Evolutionary conservation across 1,139 yeast genomes (phyloP).

Genomic region (Yamadazyma dendronema): DNA sequence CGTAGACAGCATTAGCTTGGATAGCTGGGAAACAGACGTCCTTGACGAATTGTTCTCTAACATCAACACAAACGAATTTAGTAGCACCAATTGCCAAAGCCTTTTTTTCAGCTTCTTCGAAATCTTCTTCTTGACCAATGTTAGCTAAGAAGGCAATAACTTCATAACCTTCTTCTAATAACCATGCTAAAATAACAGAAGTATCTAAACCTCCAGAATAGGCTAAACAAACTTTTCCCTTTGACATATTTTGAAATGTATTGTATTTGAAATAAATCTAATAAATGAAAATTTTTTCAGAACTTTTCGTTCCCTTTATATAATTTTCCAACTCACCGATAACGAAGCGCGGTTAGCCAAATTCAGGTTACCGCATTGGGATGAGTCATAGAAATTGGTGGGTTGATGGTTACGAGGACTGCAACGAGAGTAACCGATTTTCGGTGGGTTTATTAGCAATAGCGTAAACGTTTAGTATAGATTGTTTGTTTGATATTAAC

Average conservation of each 20-base stretch:
- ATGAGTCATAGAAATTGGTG: slow-evolving; percentile 26
- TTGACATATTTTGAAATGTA: slow-evolving; percentile 80
- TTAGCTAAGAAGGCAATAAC: slow-evolving; percentile 97
- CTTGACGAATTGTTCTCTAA: slow-evolving; percentile 88
- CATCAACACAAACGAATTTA: slow-evolving; percentile 90
- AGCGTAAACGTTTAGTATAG: too few relatives aligned
- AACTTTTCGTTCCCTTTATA: slow-evolving; percentile 19
- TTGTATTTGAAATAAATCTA: too few relatives aligned
- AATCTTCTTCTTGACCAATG: slow-evolving; percentile 98
- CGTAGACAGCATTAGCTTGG: slow-evolving; percentile 95
- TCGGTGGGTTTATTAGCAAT: background rate
- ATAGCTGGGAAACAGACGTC: slow-evolving; percentile 94
- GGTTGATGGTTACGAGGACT: background rate
- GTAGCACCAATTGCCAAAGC: slow-evolving; percentile 97
- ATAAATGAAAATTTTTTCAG: slow-evolving; percentile 18
- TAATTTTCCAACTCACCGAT: slow-evolving; percentile 24
- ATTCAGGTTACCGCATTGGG: slow-evolving; percentile 35
- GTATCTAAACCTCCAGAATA: slow-evolving; percentile 99
- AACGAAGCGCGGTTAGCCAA: slow-evolving; percentile 38
- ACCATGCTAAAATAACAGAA: slow-evolving; percentile 96
- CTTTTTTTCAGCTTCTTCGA: slow-evolving; percentile 94
- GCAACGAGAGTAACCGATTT: background rate
- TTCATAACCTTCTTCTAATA: slow-evolving; percentile 95
- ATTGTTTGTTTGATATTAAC: too few relatives aligned
- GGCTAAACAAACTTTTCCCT: slow-evolving; percentile 98